These are phyloP conservation scores for Crassisporium funariophilum DNA, from an alignment of 768 basidiomycete genomes.

Conservation along the genomic window DNA sequence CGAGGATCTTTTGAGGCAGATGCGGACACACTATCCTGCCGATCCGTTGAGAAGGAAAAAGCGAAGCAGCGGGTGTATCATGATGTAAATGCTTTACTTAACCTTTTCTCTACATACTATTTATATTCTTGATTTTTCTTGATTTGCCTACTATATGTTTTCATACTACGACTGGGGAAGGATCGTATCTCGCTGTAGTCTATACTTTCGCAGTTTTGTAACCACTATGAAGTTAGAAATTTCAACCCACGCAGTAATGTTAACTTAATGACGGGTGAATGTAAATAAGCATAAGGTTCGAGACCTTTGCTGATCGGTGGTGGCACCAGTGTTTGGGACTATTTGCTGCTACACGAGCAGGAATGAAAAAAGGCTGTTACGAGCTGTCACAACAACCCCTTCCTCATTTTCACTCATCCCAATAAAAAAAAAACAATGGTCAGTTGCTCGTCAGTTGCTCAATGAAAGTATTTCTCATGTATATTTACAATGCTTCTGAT, in stretches of 20 bases:
- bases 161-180: background rate
- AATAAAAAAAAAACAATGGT: constrained; percentile 14
- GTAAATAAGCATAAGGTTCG: too few species aligned
- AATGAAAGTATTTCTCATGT: background rate
- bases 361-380: too few species aligned
- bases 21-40: constrained; percentile 66
- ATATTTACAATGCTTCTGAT: constrained; percentile 1
- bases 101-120: background rate
- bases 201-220: too few species aligned
- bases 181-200: too few species aligned
- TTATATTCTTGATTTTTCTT: background rate
- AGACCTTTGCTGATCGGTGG: too few species aligned
- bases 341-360: too few species aligned
- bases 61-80: constrained; percentile 35
- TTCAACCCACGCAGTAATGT: too few species aligned
- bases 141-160: constrained; percentile 3
- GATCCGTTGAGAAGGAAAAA: constrained; percentile 42
- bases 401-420: constrained; percentile 1
- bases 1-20: constrained; percentile 73
- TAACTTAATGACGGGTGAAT: too few species aligned
- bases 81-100: too few species aligned
- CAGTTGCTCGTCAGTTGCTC: too few species aligned
- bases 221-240: too few species aligned
- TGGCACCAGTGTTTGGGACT: too few species aligned
- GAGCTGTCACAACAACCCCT: constrained; percentile 16